These are phyloP conservation scores for Inga oerstediana DNA, from an alignment of 306 rosid species.

Conservation along the genomic window DNA sequence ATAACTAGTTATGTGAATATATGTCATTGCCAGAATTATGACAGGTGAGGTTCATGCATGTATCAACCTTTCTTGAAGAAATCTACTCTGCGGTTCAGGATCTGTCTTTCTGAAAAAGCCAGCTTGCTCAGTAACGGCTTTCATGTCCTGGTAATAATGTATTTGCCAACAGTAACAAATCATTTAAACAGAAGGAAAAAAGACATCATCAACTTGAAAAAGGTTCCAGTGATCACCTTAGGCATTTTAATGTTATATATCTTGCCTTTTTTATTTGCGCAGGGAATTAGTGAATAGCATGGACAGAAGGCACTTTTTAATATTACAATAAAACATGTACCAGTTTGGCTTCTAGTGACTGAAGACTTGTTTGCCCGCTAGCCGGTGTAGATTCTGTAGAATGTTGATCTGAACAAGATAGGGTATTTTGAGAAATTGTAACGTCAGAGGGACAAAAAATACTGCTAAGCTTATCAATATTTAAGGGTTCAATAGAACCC, in stretches of 20 bases:
- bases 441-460: constrained; percentile 27
- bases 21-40: constrained; percentile 18
- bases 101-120: constrained; percentile 37
- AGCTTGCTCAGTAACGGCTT: constrained; percentile 38
- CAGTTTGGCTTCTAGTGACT: constrained; percentile 32
- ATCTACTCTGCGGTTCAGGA: constrained; percentile 53
- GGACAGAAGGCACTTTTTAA: background rate
- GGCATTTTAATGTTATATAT: background rate
- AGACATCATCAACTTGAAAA: constrained; percentile 12
- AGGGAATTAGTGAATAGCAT: constrained; percentile 1
- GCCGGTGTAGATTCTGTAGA: constrained; percentile 28
- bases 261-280: background rate
- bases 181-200: constrained; percentile 1
- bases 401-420: constrained; percentile 42
- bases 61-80: constrained; percentile 72
- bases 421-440: constrained; percentile 34
- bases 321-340: constrained; percentile 44
- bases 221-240: constrained; percentile 31
- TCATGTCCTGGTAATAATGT: constrained; percentile 49
- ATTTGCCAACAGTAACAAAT: constrained; percentile 32
- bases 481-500: constrained; percentile 61
- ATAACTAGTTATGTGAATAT: background rate
- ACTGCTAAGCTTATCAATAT: constrained; percentile 51
- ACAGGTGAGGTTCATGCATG: constrained; percentile 3
- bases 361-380: constrained; percentile 32